Evolutionary conservation across 1,139 yeast genomes (phyloP).

Genomic region (Hyphopichia khmerensis): DNA sequence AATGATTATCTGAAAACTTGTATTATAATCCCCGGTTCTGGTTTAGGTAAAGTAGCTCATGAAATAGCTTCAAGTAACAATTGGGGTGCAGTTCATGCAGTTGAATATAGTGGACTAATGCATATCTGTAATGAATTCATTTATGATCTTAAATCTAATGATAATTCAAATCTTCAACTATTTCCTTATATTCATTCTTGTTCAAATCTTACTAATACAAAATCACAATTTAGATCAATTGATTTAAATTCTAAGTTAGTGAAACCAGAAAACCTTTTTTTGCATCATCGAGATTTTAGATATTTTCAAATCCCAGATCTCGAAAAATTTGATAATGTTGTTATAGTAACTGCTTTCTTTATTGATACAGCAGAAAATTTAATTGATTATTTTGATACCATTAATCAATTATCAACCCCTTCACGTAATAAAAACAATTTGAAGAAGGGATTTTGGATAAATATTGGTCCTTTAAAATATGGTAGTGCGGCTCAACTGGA

Average conservation of each 20-base stretch:
- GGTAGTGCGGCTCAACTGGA: slow-evolving; percentile 86
- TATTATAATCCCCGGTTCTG: slow-evolving; percentile 76
- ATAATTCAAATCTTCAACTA: slow-evolving; percentile 19
- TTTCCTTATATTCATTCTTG: slow-evolving; percentile 72
- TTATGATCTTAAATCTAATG: too few relatives aligned
- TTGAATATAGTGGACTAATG: slow-evolving; percentile 77
- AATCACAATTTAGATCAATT: slow-evolving; percentile 54
- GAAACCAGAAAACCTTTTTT: slow-evolving; percentile 47
- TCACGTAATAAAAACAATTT: slow-evolving; percentile 21
- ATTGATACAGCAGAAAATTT: slow-evolving; percentile 86
- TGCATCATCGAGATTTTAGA: slow-evolving; percentile 68
- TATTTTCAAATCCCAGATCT: slow-evolving; percentile 35
- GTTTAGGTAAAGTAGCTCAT: slow-evolving; percentile 70
- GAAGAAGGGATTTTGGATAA: slow-evolving; percentile 69
- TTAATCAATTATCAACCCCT: slow-evolving; percentile 47
- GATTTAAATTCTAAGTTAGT: slow-evolving; percentile 27
- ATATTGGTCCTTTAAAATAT: slow-evolving; percentile 83
- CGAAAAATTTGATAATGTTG: slow-evolving; percentile 43
- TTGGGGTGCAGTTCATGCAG: slow-evolving; percentile 56
- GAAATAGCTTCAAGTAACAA: slow-evolving; percentile 45
- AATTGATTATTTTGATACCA: slow-evolving; percentile 65
- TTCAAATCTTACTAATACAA: slow-evolving; percentile 59
- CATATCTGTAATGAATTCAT: slow-evolving; percentile 59
- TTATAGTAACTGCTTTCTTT: slow-evolving; percentile 72
- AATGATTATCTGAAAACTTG: slow-evolving; percentile 32